A percentile compares a stretch with the other conserved stretches of the same genome.
phyloP scores from a whole-genome alignment of 176 grass and related monocot species.

The Rhynchospora breviuscula region DNA sequence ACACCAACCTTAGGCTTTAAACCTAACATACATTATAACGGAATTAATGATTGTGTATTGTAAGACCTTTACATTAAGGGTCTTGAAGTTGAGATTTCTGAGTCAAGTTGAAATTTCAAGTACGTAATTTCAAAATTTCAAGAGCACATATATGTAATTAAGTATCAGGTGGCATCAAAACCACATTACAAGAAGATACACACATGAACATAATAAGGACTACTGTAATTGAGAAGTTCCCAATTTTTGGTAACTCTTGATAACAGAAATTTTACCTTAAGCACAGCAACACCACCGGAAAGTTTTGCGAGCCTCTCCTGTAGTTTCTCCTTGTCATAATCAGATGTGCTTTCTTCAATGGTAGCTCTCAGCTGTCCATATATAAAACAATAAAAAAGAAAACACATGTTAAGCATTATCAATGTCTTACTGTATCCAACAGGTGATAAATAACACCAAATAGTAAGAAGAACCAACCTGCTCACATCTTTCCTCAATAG shows the following conservation, averaged over 20 bases:
- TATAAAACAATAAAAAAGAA: neutral
- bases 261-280: slow-evolving; percentile 53
- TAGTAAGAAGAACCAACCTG: slow-evolving; percentile 38
- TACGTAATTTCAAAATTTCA: neutral
- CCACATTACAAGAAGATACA: neutral
- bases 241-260: neutral
- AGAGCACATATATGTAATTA: neutral
- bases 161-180: neutral
- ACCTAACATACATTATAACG: neutral
- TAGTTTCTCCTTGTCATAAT: slow-evolving; percentile 90
- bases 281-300: slow-evolving; percentile 93
- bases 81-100: too few relatives aligned
- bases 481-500: slow-evolving; percentile 77
- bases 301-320: slow-evolving; percentile 87
- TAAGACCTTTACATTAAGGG: neutral
- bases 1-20: neutral
- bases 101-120: too few relatives aligned
- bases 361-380: slow-evolving; percentile 55
- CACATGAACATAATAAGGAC: neutral
- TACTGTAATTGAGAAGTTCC: neutral
- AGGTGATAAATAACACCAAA: neutral
- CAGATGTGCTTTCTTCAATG: slow-evolving; percentile 86
- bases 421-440: neutral
- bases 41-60: neutral
- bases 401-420: slow-evolving; percentile 11